Conservation (phyloP, 2,329 filamentous ascomycete species). For the Fusarium cicatricum region DNA sequence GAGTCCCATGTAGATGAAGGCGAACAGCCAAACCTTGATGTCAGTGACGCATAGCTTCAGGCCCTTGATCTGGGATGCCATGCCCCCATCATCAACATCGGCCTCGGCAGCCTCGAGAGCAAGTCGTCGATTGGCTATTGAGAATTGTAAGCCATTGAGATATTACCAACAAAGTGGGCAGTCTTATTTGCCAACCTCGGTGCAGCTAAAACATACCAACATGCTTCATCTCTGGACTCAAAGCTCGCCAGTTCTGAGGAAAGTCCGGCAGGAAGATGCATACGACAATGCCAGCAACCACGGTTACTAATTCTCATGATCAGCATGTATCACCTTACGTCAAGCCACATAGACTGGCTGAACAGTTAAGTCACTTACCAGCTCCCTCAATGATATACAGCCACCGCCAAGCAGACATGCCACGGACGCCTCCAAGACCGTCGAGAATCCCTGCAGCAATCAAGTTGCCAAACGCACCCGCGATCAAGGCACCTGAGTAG, state of each 20-base stretch:
- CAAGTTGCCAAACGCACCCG: slow-evolving; percentile 50
- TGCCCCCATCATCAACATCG: background rate
- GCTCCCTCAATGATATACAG: slow-evolving; percentile 71
- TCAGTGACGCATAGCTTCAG: slow-evolving; percentile 46
- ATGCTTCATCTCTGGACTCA: background rate
- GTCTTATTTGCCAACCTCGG: too few relatives aligned
- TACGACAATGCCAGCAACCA: background rate
- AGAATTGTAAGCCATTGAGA: background rate
- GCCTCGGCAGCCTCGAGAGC: background rate
- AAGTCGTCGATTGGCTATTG: background rate
- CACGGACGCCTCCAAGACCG: slow-evolving; percentile 26
- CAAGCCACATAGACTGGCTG: too few relatives aligned
- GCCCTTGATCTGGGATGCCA: background rate
- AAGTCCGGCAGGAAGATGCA: background rate
- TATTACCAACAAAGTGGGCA: too few relatives aligned
- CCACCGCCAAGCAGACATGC: slow-evolving; percentile 41
- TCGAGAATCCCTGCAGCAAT: slow-evolving; percentile 52
- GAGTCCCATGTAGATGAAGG: slow-evolving; percentile 58
- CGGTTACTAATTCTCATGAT: too few relatives aligned
- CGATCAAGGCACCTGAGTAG: slow-evolving; percentile 48
- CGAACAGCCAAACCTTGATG: slow-evolving; percentile 56
- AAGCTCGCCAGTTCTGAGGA: background rate
- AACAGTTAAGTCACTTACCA: too few relatives aligned
- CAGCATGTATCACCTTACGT: too few relatives aligned
- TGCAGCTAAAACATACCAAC: background rate